A percentile compares a stretch with the other conserved stretches of the same genome.
Evolutionary conservation across 345 rosid species (phyloP).

Genomic region (Citrus hindsii): DNA sequence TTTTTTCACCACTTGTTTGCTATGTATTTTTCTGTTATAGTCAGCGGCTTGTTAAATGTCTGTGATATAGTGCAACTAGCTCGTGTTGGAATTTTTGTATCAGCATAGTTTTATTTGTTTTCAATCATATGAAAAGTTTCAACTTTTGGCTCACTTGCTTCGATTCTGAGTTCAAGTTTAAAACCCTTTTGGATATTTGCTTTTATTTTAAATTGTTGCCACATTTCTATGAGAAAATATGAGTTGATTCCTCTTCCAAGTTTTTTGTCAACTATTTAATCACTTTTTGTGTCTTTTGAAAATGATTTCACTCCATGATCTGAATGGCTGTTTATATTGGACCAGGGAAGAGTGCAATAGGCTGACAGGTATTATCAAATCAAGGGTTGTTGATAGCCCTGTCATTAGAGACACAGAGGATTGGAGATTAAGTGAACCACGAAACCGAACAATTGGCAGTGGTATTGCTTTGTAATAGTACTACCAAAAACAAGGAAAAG

Average conservation of each 20-base stretch:
- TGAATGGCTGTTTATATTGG: slow-evolving; percentile 23
- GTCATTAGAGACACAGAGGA: slow-evolving; percentile 20
- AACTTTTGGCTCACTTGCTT: background rate
- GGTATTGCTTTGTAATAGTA: slow-evolving; percentile 36
- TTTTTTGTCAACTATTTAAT: background rate
- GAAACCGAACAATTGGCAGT: slow-evolving; percentile 21
- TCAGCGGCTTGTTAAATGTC: background rate
- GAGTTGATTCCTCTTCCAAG: background rate
- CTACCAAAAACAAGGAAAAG: slow-evolving; percentile 5
- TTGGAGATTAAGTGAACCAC: slow-evolving; percentile 21
- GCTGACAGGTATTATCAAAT: slow-evolving; percentile 58
- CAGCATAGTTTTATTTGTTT: background rate
- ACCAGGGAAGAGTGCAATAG: slow-evolving; percentile 83
- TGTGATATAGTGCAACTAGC: background rate
- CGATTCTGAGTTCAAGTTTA: background rate
- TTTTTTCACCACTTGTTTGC: slow-evolving; percentile 1
- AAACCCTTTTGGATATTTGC: background rate
- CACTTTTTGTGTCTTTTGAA: background rate
- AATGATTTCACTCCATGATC: slow-evolving; percentile 15
- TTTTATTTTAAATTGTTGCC: background rate
- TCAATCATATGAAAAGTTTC: background rate
- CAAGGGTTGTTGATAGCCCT: slow-evolving; percentile 59
- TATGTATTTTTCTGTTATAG: background rate
- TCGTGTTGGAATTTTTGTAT: background rate
- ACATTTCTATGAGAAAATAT: background rate